A percentile compares a stretch with the other conserved stretches of the same genome.
These are phyloP conservation scores for Stephania yunnanensis DNA, from an alignment of 164 flowering plant genomes.

Conservation along the genomic window DNA sequence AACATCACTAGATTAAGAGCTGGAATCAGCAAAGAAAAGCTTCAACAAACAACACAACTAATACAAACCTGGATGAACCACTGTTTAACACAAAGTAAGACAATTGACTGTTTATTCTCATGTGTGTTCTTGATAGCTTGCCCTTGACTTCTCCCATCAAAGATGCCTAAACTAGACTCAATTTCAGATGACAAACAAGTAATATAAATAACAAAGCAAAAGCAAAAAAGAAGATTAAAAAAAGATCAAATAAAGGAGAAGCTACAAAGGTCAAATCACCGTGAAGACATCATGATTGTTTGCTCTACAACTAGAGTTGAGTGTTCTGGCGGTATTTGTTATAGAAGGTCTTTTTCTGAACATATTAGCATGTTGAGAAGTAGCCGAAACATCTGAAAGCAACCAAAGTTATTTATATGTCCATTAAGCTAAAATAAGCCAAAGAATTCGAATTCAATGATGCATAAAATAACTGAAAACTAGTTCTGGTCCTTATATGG, in stretches of 20 bases:
- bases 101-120: conserved; percentile 14
- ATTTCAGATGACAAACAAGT: conserved; percentile 1
- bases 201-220: conserved; percentile 1
- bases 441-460: not conserved
- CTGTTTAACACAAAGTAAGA: conserved; percentile 13
- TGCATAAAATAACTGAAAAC: not conserved
- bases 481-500: not conserved
- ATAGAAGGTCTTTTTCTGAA: conserved; percentile 7
- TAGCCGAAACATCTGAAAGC: conserved; percentile 26
- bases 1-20: not conserved
- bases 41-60: not conserved
- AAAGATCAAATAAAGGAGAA: not conserved
- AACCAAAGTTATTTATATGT: not conserved
- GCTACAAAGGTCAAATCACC: conserved; percentile 18
- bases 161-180: conserved; percentile 21
- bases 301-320: conserved; percentile 12
- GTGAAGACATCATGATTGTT: conserved; percentile 18
- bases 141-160: conserved; percentile 19
- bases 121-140: conserved; percentile 18
- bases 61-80: conserved; percentile 22
- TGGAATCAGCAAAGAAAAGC: not conserved
- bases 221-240: not conserved
- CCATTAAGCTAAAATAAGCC: not conserved
- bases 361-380: conserved; percentile 15
- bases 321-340: conserved; percentile 7